Conservation (phyloP, 768 basidiomycete genomes). For the Lactarius akahatsu region DNA sequence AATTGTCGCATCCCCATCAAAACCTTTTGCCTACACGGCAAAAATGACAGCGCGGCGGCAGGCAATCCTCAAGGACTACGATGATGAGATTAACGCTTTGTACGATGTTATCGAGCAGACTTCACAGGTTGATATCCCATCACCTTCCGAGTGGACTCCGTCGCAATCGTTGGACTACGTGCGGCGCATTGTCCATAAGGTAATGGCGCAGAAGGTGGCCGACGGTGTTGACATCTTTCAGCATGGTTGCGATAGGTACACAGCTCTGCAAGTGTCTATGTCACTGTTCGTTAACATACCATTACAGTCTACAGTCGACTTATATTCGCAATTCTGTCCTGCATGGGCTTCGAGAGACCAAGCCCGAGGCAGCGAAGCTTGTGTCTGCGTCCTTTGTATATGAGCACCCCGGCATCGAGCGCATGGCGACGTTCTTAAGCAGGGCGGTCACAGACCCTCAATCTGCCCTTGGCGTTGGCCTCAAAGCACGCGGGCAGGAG, state of each 20-base stretch:
- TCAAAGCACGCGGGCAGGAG: slow-evolving; percentile 22
- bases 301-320: slow-evolving; percentile 32
- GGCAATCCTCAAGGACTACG: slow-evolving; percentile 40
- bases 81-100: slow-evolving; percentile 41
- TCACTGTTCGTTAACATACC: neutral
- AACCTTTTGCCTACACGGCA: slow-evolving; percentile 45
- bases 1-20: slow-evolving; percentile 39
- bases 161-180: slow-evolving; percentile 35
- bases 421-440: slow-evolving; percentile 26
- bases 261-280: neutral
- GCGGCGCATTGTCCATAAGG: slow-evolving; percentile 36
- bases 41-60: slow-evolving; percentile 44
- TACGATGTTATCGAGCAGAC: slow-evolving; percentile 39
- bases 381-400: slow-evolving; percentile 32
- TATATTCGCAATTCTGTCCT: slow-evolving; percentile 34
- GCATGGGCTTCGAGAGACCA: slow-evolving; percentile 31
- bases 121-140: slow-evolving; percentile 34
- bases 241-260: slow-evolving; percentile 43
- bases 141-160: slow-evolving; percentile 34
- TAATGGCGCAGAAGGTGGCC: slow-evolving; percentile 33
- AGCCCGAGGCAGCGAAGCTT: slow-evolving; percentile 19
- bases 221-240: slow-evolving; percentile 43
- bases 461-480: slow-evolving; percentile 8
- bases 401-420: slow-evolving; percentile 29
- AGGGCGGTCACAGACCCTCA: slow-evolving; percentile 13